These are phyloP conservation scores for Saccharomycopsis synnaedendra DNA, from an alignment of 805 yeast species.

Conservation along the genomic window DNA sequence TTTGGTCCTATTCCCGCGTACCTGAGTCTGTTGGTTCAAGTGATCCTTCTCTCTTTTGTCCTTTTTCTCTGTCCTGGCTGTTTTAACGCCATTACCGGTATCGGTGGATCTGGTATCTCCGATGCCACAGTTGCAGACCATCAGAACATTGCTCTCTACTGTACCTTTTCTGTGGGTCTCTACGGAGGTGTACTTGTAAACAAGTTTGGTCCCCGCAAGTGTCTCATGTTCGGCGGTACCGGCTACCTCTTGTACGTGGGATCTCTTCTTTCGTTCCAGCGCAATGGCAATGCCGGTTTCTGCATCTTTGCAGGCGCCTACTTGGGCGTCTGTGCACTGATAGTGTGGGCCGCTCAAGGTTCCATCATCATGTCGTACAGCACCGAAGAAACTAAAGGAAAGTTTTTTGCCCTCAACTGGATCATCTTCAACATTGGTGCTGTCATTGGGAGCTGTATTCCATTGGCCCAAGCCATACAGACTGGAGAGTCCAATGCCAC, in stretches of 20 bases:
- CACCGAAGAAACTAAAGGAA: constrained; percentile 40
- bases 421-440: constrained; percentile 51
- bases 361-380: constrained; percentile 48
- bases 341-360: constrained; percentile 51
- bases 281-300: constrained; percentile 36
- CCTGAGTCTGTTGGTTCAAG: constrained; percentile 24
- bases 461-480: constrained; percentile 41
- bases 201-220: constrained; percentile 32
- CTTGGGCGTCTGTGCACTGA: constrained; percentile 43
- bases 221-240: constrained; percentile 40
- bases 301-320: constrained; percentile 46
- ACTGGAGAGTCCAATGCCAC: constrained; percentile 25
- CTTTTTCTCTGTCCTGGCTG: constrained; percentile 36
- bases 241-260: constrained; percentile 46
- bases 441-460: constrained; percentile 46
- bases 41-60: constrained; percentile 31
- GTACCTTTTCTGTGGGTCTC: constrained; percentile 45
- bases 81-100: constrained; percentile 39
- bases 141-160: constrained; percentile 40
- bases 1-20: neutral
- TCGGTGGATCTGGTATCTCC: constrained; percentile 35
- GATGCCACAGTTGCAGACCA: constrained; percentile 30
- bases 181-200: constrained; percentile 46
- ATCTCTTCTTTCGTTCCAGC: constrained; percentile 37
- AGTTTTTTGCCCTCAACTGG: constrained; percentile 46